Evolutionary conservation across 441 rosid genomes (phyloP).

Genomic region (Populus hybrid): DNA sequence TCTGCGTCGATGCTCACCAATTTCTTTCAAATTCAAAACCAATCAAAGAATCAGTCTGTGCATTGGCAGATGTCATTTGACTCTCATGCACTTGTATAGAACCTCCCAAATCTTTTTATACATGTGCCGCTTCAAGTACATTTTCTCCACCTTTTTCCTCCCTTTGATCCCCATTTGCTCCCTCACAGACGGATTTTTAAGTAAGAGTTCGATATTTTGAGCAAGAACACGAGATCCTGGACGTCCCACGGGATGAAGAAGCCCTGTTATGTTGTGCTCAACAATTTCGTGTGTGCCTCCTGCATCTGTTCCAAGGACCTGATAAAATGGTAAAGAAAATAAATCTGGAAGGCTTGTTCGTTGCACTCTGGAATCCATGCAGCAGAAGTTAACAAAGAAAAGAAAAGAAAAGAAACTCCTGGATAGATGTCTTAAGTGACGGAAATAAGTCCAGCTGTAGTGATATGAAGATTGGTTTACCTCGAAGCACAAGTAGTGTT

Average conservation of each 20-base stretch:
- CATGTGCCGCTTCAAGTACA: constrained; percentile 85
- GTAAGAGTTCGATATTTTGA: constrained; percentile 50
- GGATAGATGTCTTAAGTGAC: not conserved
- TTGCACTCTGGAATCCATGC: not conserved
- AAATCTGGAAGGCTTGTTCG: not conserved
- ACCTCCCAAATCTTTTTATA: constrained; percentile 74
- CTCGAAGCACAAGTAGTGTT: not conserved
- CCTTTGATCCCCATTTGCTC: constrained; percentile 66
- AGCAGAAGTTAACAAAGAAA: not conserved
- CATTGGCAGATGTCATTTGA: constrained; percentile 22
- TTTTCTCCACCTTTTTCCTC: constrained; percentile 54
- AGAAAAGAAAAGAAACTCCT: not conserved
- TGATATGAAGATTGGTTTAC: not conserved
- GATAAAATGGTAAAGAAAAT: constrained; percentile 3
- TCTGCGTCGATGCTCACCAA: constrained; percentile 1
- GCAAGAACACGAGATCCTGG: constrained; percentile 62
- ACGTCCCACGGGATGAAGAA: constrained; percentile 75
- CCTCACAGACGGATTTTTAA: constrained; percentile 56
- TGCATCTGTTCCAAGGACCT: constrained; percentile 92
- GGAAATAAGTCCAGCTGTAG: not conserved
- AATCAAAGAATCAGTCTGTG: not conserved
- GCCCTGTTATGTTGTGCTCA: constrained; percentile 77
- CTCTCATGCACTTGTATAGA: constrained; percentile 75
- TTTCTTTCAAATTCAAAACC: constrained; percentile 16
- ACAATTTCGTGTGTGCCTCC: constrained; percentile 95